These are phyloP conservation scores for Diplodia intermedia DNA, from an alignment of 2,329 filamentous ascomycete species.

Conservation along the genomic window DNA sequence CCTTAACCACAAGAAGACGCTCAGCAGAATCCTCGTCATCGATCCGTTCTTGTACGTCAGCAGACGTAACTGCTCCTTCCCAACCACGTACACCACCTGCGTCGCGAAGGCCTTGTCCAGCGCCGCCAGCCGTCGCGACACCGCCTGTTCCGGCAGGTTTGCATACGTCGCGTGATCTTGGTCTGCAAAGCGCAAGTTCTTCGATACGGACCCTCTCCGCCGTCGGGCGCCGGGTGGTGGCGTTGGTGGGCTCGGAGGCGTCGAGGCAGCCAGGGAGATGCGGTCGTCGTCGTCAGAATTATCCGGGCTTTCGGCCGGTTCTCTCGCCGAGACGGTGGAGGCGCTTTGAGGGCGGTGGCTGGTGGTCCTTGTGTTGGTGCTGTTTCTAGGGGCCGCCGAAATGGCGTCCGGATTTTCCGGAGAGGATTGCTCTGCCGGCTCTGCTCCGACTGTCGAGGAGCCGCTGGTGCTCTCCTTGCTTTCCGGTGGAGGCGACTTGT, in stretches of 20 bases:
- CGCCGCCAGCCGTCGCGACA: conserved; percentile 40
- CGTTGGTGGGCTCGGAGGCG: not conserved
- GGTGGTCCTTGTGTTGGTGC: not conserved
- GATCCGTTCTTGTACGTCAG: conserved; percentile 35
- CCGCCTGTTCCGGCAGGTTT: conserved; percentile 27
- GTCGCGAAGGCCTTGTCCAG: conserved; percentile 55
- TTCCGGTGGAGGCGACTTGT: not conserved
- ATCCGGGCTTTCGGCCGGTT: conserved; percentile 13
- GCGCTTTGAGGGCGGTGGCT: conserved; percentile 1
- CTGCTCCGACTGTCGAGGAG: conserved; percentile 11
- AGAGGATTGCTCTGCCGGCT: not conserved
- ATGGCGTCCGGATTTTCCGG: conserved; percentile 47
- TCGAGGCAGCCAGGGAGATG: conserved; percentile 7
- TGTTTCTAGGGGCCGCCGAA: not conserved
- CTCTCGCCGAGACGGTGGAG: not conserved
- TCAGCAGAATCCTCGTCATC: conserved; percentile 55
- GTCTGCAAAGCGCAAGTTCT: conserved; percentile 24
- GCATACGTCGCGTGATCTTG: conserved; percentile 13
- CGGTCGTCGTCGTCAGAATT: conserved; percentile 37
- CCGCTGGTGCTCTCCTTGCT: conserved; percentile 18
- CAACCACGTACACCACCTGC: conserved; percentile 61
- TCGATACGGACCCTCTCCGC: not conserved
- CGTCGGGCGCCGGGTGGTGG: not conserved
- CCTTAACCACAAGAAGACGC: conserved; percentile 67
- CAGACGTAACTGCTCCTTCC: conserved; percentile 66